Evolutionary conservation across 805 yeast species (phyloP).

Genomic region (Cyberlindnera samutprakarnensis): DNA sequence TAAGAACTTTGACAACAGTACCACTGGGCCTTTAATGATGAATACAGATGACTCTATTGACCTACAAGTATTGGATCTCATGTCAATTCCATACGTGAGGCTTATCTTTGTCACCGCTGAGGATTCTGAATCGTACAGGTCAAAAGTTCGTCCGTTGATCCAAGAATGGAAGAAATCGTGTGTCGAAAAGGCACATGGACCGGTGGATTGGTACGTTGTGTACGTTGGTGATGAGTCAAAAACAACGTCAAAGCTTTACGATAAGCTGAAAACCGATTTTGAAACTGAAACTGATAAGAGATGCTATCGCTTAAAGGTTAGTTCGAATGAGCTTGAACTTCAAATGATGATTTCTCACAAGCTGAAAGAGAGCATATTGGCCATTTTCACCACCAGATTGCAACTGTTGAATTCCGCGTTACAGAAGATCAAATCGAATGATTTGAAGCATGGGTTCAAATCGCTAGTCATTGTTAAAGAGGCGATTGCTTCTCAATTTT

Average conservation of each 20-base stretch:
- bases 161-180: conserved; percentile 64
- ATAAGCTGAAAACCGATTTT: conserved; percentile 50
- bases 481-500: conserved; percentile 43
- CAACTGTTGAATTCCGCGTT: conserved; percentile 6
- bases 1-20: conserved; percentile 16
- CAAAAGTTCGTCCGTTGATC: conserved; percentile 75
- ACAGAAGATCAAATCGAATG: not conserved
- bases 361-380: conserved; percentile 42
- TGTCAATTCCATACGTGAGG: conserved; percentile 44
- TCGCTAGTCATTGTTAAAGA: conserved; percentile 28
- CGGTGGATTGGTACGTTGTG: conserved; percentile 58
- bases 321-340: conserved; percentile 35
- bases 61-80: conserved; percentile 1
- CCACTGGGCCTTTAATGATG: not conserved
- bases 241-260: conserved; percentile 41
- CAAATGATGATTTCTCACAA: conserved; percentile 40
- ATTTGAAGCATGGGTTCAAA: conserved; percentile 1
- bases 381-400: conserved; percentile 45
- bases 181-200: conserved; percentile 30
- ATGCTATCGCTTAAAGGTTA: conserved; percentile 29
- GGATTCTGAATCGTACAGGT: conserved; percentile 65
- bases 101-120: conserved; percentile 63
- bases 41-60: not conserved
- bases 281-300: conserved; percentile 18
- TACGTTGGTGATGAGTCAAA: conserved; percentile 35